Base-by-base conservation (phyloP, 441 rosid species). In the Arabidopsis lyrata region DNA sequence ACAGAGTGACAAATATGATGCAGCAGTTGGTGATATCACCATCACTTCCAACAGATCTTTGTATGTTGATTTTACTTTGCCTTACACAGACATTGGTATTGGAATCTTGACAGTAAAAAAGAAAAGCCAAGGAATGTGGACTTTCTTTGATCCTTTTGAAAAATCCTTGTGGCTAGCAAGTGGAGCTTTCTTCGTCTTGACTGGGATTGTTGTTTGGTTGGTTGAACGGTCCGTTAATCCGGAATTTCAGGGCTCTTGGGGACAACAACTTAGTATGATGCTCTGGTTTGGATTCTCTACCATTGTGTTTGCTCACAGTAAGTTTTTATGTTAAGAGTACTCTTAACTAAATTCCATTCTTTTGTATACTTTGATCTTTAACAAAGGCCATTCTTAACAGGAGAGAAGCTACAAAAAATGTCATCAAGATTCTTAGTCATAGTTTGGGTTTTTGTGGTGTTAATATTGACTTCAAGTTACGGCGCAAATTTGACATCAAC, bases 271-370 rank as follows among this genome's bases (percentile, higher is more conserved):
- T 62, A 68, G 86, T 57, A 77, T 68, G 29, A 79, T 75, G 50
- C 76, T 83, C 15, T 83, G 86, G 85, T 85, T 77, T 48, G 82
- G 86, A 15, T 83, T 85, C 72, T 85, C 88, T 4, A 81, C 85
- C 29, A 61, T 83, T 42, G 83, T 79, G 8, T 79, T 81, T 66
- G 78, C 85, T 27, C 83, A 81, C 4, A 76, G 85, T 82, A 84
- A 79, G 66, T 39, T 13, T 36, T 6, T 36, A n/a, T 34, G 29
- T 1, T 31, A 55, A 55, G 77, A 57, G 20, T 18, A 18, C 42
- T 52, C 2, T 27, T 41, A 5, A 53, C 4, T 0, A 13, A 48
- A 12, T 20, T 3, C 1, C 49, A 38, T 12, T 4, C 1, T 18
- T 63, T 27, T 24, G 3, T 45, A n/a, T 29, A 2, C 2, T 13